Conservation (phyloP, 441 rosid genomes). For the Brassica hybrid region DNA sequence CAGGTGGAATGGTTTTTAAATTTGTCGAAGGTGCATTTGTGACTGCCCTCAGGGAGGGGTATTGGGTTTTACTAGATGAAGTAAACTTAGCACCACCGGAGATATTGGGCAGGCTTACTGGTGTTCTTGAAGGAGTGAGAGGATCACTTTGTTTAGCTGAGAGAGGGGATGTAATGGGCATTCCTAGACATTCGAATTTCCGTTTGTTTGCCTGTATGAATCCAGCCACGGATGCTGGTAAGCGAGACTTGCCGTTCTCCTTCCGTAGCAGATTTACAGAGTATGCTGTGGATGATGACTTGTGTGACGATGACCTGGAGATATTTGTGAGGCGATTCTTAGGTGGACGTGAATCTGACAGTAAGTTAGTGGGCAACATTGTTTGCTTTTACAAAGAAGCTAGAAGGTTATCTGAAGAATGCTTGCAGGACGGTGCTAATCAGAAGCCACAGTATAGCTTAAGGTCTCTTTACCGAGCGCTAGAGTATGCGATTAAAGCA, state of each 20-base stretch:
- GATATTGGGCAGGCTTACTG: constrained; percentile 87
- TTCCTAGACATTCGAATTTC: constrained; percentile 79
- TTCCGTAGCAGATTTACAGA: constrained; percentile 90
- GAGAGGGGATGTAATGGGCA: constrained; percentile 83
- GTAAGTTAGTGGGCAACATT: constrained; percentile 60
- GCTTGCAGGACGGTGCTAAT: constrained; percentile 99
- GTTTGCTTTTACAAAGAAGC: constrained; percentile 80
- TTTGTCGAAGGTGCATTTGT: constrained; percentile 98
- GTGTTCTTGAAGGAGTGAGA: constrained; percentile 95
- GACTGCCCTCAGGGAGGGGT: constrained; percentile 87
- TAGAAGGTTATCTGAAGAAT: constrained; percentile 81
- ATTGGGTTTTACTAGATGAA: constrained; percentile 99
- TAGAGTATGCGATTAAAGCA: constrained; percentile 84
- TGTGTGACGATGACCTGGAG: constrained; percentile 79
- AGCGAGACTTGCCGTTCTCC: constrained; percentile 85
- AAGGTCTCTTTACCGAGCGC: constrained; percentile 92
- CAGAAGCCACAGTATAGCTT: constrained; percentile 98
- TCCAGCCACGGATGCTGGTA: constrained; percentile 99
- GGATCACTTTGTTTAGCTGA: constrained; percentile 98
- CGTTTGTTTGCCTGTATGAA: constrained; percentile 99
- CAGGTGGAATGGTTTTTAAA: constrained; percentile 90
- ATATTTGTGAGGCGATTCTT: constrained; percentile 73
- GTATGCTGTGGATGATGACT: constrained; percentile 86
- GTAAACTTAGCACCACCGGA: constrained; percentile 98
- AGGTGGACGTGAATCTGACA: constrained; percentile 65